These are phyloP conservation scores for Lippia alba DNA, from an alignment of 305 asterid genomes.

Conservation along the genomic window DNA sequence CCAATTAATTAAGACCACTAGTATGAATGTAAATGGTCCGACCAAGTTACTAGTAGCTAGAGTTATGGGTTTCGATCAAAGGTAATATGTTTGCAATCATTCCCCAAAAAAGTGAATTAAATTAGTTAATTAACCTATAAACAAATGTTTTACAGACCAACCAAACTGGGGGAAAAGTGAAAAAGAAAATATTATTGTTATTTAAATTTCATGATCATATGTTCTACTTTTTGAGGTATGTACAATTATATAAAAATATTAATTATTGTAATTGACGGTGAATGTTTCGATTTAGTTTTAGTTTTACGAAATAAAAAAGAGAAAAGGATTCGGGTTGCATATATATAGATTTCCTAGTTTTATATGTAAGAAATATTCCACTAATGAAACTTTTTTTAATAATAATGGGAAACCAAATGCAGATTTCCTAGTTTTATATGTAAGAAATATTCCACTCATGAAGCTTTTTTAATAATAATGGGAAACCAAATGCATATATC, in stretches of 20 bases:
- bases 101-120: background rate
- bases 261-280: too few relatives aligned
- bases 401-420: background rate
- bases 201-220: too few relatives aligned
- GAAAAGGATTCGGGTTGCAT: too few relatives aligned
- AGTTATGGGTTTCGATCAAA: constrained; percentile 9
- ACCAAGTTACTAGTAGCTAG: constrained; percentile 20
- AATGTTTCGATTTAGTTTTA: too few relatives aligned
- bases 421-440: constrained; percentile 3
- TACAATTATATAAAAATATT: too few relatives aligned
- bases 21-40: constrained; percentile 34
- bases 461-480: background rate
- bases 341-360: too few relatives aligned
- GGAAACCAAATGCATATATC: background rate
- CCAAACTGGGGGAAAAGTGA: background rate
- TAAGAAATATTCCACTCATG: background rate
- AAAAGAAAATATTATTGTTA: background rate
- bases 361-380: background rate
- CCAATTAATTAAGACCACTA: constrained; percentile 14
- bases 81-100: background rate
- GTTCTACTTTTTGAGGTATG: too few relatives aligned
- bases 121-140: too few relatives aligned
- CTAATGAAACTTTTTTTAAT: background rate
- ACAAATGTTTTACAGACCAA: background rate
- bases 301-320: too few relatives aligned